A percentile compares a stretch with the other conserved stretches of the same genome.
These are phyloP conservation scores for Delitschia confertaspora DNA, from an alignment of 495 filamentous ascomycete species.

Conservation along the genomic window DNA sequence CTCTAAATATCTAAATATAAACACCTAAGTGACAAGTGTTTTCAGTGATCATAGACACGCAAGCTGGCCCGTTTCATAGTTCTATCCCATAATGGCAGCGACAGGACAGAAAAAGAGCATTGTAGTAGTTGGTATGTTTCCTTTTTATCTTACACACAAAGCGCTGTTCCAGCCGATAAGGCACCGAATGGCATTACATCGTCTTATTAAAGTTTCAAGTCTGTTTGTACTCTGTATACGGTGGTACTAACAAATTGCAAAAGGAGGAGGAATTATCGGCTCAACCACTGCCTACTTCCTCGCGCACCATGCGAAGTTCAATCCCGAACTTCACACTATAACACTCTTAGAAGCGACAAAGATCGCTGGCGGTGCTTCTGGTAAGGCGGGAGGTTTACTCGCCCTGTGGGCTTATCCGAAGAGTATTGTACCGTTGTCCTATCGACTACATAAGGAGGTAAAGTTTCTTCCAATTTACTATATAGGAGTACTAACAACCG, in stretches of 20 bases:
- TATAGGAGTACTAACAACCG: background rate
- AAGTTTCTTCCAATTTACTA: background rate
- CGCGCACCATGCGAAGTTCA: conserved; percentile 76
- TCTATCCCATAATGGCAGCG: conserved; percentile 9
- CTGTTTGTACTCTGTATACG: background rate
- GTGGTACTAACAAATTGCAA: background rate
- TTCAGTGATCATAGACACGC: too few relatives aligned
- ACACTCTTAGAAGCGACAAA: conserved; percentile 82
- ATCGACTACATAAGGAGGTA: conserved; percentile 63
- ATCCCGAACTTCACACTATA: conserved; percentile 64
- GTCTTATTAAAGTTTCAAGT: too few relatives aligned
- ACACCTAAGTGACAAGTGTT: too few relatives aligned
- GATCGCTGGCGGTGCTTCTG: conserved; percentile 85
- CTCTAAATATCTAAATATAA: too few relatives aligned
- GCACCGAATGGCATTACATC: too few relatives aligned
- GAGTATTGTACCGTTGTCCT: conserved; percentile 80
- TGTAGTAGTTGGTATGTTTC: conserved; percentile 23
- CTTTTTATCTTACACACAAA: background rate
- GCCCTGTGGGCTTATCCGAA: conserved; percentile 88
- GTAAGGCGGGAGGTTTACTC: conserved; percentile 88
- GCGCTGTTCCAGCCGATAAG: background rate
- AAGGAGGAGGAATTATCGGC: conserved; percentile 91
- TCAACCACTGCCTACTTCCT: conserved; percentile 90
- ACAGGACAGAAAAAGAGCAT: conserved; percentile 15
- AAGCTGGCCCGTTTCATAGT: background rate